These are phyloP conservation scores for Fusarium begoniae DNA, from an alignment of 2,329 filamentous ascomycete species.

Conservation along the genomic window DNA sequence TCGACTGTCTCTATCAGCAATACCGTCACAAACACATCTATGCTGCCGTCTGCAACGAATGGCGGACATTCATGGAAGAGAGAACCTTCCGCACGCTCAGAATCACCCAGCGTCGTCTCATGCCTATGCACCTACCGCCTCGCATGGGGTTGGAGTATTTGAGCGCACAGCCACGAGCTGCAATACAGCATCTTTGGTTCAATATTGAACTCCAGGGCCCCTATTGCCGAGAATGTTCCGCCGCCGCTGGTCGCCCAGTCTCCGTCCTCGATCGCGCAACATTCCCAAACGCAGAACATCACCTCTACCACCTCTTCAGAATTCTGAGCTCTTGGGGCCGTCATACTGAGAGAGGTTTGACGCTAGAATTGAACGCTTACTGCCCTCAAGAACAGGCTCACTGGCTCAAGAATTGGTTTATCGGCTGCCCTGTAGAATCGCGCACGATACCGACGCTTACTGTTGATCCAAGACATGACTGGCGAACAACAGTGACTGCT, in stretches of 20 bases:
- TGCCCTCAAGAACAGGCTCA: not conserved
- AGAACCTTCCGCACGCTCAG: not conserved
- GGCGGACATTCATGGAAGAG: not conserved
- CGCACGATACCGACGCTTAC: not conserved
- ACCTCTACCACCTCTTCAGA: not conserved
- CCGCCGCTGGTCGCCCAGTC: no score
- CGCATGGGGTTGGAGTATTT: not conserved
- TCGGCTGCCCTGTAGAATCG: not conserved
- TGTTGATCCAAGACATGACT: not conserved
- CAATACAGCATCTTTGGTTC: not conserved
- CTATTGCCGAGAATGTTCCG: accelerated
- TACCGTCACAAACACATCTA: not conserved
- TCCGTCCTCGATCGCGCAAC: not conserved
- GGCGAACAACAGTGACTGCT: not conserved
- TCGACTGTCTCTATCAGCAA: not conserved
- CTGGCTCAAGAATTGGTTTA: not conserved
- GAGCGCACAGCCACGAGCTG: not conserved
- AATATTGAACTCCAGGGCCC: not conserved
- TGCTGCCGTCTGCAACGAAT: not conserved
- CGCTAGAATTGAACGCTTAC: not conserved
- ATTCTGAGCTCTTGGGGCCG: not conserved
- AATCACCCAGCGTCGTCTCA: no score
- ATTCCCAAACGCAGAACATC: not conserved
- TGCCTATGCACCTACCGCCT: no score
- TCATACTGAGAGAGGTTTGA: not conserved